phyloP scores from a whole-genome alignment of 305 asterid species.

The Ilex paraguariensis region DNA sequence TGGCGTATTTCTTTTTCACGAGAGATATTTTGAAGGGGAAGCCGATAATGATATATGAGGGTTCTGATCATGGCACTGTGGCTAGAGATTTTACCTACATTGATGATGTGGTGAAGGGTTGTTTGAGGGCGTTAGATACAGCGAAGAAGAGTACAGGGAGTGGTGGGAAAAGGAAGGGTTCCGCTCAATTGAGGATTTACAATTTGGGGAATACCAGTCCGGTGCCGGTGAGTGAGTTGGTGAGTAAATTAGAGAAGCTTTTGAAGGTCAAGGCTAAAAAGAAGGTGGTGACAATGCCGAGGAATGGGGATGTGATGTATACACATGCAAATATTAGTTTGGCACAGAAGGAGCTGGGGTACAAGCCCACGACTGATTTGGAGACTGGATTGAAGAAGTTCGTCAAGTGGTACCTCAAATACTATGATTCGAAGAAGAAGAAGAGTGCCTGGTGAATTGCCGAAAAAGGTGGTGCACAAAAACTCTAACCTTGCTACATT shows the following conservation, averaged over 20 bases:
- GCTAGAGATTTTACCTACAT: conserved; percentile 81
- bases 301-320: conserved; percentile 71
- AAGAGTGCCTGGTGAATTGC: not conserved
- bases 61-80: conserved; percentile 55
- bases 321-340: conserved; percentile 70
- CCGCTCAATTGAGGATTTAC: conserved; percentile 57
- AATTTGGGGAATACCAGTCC: conserved; percentile 78
- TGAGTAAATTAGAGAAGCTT: conserved; percentile 64
- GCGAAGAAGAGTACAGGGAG: conserved; percentile 68
- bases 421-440: not conserved
- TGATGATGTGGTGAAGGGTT: conserved; percentile 83
- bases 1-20: conserved; percentile 80
- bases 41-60: conserved; percentile 62
- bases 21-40: conserved; percentile 72
- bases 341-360: conserved; percentile 66
- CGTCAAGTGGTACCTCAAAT: not conserved
- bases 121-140: conserved; percentile 60
- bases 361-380: conserved; percentile 61
- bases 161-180: conserved; percentile 65
- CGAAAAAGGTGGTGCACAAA: too few species aligned
- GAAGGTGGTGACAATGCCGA: conserved; percentile 58
- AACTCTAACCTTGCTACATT: too few species aligned
- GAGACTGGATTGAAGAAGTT: conserved; percentile 63
- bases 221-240: conserved; percentile 55
- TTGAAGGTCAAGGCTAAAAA: conserved; percentile 66